phyloP scores from a whole-genome alignment of 2,329 filamentous ascomycete species.

The Fonsecaea nubica region DNA sequence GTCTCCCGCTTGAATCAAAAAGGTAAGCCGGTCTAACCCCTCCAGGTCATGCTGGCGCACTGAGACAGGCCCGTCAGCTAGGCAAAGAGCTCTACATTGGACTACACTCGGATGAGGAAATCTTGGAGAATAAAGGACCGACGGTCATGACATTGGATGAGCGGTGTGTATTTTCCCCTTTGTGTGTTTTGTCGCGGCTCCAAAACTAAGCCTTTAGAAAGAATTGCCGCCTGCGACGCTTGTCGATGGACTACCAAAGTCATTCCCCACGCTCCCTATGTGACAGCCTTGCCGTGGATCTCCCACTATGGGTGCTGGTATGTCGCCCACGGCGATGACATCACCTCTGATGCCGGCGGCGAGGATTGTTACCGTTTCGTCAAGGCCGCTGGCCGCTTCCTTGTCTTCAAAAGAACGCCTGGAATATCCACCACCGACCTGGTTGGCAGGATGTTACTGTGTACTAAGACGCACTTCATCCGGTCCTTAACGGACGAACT shows the following conservation, averaged over 20 bases:
- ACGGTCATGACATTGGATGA: slow-evolving; percentile 95
- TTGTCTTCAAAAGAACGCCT: slow-evolving; percentile 94
- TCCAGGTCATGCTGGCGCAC: slow-evolving; percentile 89
- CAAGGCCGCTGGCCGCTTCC: slow-evolving; percentile 91
- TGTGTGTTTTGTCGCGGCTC: not conserved
- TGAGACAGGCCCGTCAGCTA: slow-evolving; percentile 92
- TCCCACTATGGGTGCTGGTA: slow-evolving; percentile 93
- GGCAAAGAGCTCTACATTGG: slow-evolving; percentile 89
- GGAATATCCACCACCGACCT: slow-evolving; percentile 97
- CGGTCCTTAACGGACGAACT: slow-evolving; percentile 74
- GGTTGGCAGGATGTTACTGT: slow-evolving; percentile 96
- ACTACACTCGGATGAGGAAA: slow-evolving; percentile 93
- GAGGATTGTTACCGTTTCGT: slow-evolving; percentile 98
- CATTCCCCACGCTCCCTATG: slow-evolving; percentile 86
- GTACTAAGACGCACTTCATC: slow-evolving; percentile 94
- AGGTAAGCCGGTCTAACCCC: slow-evolving; percentile 26
- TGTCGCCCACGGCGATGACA: slow-evolving; percentile 96
- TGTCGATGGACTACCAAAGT: slow-evolving; percentile 92
- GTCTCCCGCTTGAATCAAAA: slow-evolving; percentile 35
- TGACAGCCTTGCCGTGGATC: slow-evolving; percentile 92
- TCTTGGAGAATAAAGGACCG: slow-evolving; percentile 94
- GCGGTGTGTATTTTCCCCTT: slow-evolving; percentile 59
- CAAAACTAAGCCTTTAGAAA: slow-evolving; percentile 45
- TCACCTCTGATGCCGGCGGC: slow-evolving; percentile 90
- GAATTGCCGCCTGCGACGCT: slow-evolving; percentile 86